Percentiles rank a stretch among this genome's conserved stretches.
These are phyloP conservation scores for Ormosia emarginata DNA, from an alignment of 306 rosid species.

Conservation along the genomic window DNA sequence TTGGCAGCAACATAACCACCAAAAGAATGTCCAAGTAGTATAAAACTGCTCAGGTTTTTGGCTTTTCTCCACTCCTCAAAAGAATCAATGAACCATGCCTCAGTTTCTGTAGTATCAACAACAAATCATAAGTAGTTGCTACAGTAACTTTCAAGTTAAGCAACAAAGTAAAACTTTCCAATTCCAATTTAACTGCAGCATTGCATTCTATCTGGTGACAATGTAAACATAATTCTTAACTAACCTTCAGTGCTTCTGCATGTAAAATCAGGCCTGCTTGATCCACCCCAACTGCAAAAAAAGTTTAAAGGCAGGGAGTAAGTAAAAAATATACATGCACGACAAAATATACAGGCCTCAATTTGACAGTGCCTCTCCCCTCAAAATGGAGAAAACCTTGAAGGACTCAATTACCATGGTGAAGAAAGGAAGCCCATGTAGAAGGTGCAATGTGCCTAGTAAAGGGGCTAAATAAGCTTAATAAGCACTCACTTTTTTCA, in stretches of 20 bases:
- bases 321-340: background rate
- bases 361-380: background rate
- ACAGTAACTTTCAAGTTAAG: background rate
- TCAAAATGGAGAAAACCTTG: background rate
- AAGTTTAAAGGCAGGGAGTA: background rate
- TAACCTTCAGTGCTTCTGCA: constrained; percentile 96
- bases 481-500: background rate
- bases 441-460: background rate
- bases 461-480: constrained; percentile 1
- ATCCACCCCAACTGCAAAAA: constrained; percentile 92
- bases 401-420: background rate
- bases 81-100: constrained; percentile 96
- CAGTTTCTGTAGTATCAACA: constrained; percentile 73
- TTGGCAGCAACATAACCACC: constrained; percentile 96
- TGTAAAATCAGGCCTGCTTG: constrained; percentile 97
- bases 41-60: constrained; percentile 76
- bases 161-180: background rate
- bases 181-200: constrained; percentile 15
- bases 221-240: background rate
- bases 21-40: constrained; percentile 94
- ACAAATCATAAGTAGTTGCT: constrained; percentile 12
- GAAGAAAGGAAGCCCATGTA: background rate
- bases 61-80: constrained; percentile 98
- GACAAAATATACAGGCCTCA: background rate
- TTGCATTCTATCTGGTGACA: background rate